Conservation (phyloP, 768 basidiomycete genomes). For the Suillus americanus region DNA sequence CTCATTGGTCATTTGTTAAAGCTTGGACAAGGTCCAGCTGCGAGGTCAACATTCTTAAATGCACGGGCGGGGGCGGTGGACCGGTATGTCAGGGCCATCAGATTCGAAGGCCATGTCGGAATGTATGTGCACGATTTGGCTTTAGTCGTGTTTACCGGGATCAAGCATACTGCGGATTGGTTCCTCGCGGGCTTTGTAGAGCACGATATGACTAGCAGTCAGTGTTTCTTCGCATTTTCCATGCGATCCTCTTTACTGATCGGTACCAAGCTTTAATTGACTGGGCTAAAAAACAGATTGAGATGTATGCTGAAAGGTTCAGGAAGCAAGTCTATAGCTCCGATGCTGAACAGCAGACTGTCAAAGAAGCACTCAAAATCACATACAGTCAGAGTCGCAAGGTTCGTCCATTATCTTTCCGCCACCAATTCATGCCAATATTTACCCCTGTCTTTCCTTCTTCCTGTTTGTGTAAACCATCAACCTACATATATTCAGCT, state of each 20-base stretch:
- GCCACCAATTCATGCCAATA: background rate
- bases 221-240: conserved; percentile 27
- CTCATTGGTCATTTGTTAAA: conserved; percentile 74
- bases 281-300: conserved; percentile 89
- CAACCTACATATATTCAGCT: conserved; percentile 44
- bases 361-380: conserved; percentile 78
- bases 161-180: conserved; percentile 99
- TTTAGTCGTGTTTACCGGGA: conserved; percentile 87
- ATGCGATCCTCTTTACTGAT: conserved; percentile 1
- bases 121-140: conserved; percentile 87
- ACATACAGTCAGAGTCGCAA: conserved; percentile 82
- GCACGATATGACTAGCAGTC: conserved; percentile 90
- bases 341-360: conserved; percentile 65
- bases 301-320: conserved; percentile 82
- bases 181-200: conserved; percentile 95
- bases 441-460: background rate
- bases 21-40: conserved; percentile 74
- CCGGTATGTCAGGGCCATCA: conserved; percentile 79
- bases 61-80: conserved; percentile 76
- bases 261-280: conserved; percentile 75
- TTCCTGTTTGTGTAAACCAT: background rate
- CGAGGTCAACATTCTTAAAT: conserved; percentile 78
- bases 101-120: conserved; percentile 85
- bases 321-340: conserved; percentile 88
- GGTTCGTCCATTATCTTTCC: conserved; percentile 41